Conservation (phyloP, 306 rosid species). For the Macrotyloma uniflorum region DNA sequence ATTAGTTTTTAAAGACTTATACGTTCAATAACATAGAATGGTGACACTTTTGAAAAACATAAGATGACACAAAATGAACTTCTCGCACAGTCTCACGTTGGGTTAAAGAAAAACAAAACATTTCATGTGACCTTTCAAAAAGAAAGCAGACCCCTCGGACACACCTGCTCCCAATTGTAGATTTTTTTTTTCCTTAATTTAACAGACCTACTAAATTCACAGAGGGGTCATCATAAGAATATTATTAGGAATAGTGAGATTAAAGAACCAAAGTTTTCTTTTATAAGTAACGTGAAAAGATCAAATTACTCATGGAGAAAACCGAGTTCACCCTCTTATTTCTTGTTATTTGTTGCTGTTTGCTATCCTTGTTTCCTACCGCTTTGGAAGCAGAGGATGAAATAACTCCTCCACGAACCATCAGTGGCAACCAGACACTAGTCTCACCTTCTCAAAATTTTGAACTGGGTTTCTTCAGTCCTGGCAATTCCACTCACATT, state of each 20-base stretch:
- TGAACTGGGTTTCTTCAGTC: conserved; percentile 55
- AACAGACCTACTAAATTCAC: not conserved
- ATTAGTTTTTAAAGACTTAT: not conserved
- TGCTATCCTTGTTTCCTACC: conserved; percentile 27
- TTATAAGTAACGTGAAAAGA: conserved; percentile 13
- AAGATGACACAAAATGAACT: not conserved
- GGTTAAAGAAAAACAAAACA: not conserved
- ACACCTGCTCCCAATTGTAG: conserved; percentile 45
- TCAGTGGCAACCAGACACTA: conserved; percentile 44
- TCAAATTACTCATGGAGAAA: conserved; percentile 42
- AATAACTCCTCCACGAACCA: conserved; percentile 39
- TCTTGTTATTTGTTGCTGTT: conserved; percentile 28
- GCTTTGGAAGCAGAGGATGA: conserved; percentile 36
- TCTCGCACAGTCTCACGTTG: not conserved
- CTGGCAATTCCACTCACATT: conserved; percentile 27
- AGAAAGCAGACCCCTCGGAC: conserved; percentile 7
- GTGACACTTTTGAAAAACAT: too few relatives aligned
- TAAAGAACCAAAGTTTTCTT: conserved; percentile 7
- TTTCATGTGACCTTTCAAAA: conserved; percentile 9
- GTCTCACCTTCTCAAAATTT: conserved; percentile 50
- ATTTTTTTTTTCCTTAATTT: conserved; percentile 29
- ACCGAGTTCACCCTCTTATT: conserved; percentile 31
- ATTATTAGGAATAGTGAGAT: not conserved
- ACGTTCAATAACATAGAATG: too few relatives aligned
- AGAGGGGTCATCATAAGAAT: not conserved